Base-by-base conservation (phyloP, 208 protist genomes). In the Acanthamoeba royreba region DNA sequence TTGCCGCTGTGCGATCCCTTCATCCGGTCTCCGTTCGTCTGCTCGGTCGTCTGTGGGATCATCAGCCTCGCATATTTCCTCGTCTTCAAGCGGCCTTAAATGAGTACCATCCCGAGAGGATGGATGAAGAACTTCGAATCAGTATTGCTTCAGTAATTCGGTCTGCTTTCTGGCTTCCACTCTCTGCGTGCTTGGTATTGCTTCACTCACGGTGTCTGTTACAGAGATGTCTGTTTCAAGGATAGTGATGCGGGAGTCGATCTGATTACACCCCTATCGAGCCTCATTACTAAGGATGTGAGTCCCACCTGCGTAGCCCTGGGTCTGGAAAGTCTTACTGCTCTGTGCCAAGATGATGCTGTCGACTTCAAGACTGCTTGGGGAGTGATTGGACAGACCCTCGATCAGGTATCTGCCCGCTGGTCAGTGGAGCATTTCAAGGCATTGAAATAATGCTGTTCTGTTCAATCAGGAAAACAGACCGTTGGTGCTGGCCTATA, bases 331-430 rank as follows among this genome's bases (percentile, higher is more conserved):
- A 53, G 77, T 45, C 35, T 87, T 38, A 87, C 77, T 19, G 77
- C 77, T 22, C 77, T 87, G 28, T 87, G 77, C 49, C n/a, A 38
- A 38, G 77, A 87, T 31, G 77, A 87, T 45, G 77, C 77, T 25
- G 77, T 87, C 28, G 77, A 87, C 77, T 87, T 87, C 77, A 87
- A 55, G 43, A 87, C 77, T 4, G 77, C 77, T 38, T 87, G 77
- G 77, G 77, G 46, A n/a, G 77, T 87, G 31, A 87, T 87, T 7
- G 77, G 77, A 1, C 46, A 87, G 46, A 87, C 43, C 43, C 77
- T 87, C 22, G 61, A 72, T 11, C 19, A 72, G 25, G 61, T 72
- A 58, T 1, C 52, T 13, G n/a, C n/a, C n/a, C n/a, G n/a, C n/a
- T n/a, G n/a, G n/a, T n/a, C n/a, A n/a, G n/a, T n/a, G n/a, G n/a